phyloP scores from a whole-genome alignment of 257 asterid genomes.

The Leonotis leonurus region DNA sequence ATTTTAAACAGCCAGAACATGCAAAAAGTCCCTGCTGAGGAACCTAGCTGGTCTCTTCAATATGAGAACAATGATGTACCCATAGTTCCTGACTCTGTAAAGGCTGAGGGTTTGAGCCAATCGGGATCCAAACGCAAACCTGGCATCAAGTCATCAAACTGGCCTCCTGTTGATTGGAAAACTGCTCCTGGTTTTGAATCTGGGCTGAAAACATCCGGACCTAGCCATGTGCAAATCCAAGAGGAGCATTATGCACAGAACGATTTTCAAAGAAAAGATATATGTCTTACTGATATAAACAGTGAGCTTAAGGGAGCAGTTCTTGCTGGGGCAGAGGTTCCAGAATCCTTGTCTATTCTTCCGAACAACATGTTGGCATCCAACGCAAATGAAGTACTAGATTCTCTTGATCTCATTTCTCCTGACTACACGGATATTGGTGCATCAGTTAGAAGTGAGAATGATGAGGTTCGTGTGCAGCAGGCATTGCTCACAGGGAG shows the following conservation, averaged over 20 bases:
- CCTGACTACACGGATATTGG: constrained; percentile 19
- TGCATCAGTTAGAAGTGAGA: constrained; percentile 25
- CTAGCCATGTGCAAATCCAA: constrained; percentile 11
- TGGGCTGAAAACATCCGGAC: constrained; percentile 19
- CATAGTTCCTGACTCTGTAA: constrained; percentile 9
- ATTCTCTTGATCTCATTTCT: constrained; percentile 27
- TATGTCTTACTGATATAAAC: constrained; percentile 23
- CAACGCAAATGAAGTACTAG: constrained; percentile 17
- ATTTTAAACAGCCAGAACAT: constrained; percentile 76
- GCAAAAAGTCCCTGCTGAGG: constrained; percentile 60
- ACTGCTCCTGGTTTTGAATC: constrained; percentile 55
- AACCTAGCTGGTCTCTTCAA: constrained; percentile 60
- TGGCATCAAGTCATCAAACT: constrained; percentile 30
- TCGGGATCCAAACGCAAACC: constrained; percentile 21
- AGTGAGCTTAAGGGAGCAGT: constrained; percentile 15
- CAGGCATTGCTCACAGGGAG: constrained; percentile 72
- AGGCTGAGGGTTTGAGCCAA: constrained; percentile 28
- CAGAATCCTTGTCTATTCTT: constrained; percentile 18
- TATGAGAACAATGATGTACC: constrained; percentile 19
- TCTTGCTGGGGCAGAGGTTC: constrained; percentile 21
- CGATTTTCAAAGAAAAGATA: constrained; percentile 10
- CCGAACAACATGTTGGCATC: constrained; percentile 19
- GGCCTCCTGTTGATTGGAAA: constrained; percentile 83
- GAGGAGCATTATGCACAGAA: constrained; percentile 20
- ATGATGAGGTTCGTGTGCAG: constrained; percentile 30